A percentile compares a stretch with the other conserved stretches of the same genome.
phyloP scores from a whole-genome alignment of 768 basidiomycete species.

The Auriscalpium microsporum region DNA sequence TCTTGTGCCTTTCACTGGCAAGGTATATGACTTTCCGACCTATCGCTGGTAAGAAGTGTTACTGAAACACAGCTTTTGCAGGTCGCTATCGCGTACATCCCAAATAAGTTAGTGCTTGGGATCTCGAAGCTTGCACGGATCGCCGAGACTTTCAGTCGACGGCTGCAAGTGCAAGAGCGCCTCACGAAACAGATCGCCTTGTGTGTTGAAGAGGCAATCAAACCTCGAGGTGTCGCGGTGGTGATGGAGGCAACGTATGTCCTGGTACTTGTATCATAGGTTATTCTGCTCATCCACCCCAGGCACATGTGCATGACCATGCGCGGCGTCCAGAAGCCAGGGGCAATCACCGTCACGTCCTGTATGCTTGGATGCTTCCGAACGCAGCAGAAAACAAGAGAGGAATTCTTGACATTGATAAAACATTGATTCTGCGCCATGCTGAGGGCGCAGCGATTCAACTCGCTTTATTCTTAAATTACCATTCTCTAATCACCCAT shows the following conservation, averaged over 20 bases:
- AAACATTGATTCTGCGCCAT: slow-evolving; percentile 27
- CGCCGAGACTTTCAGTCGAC: slow-evolving; percentile 92
- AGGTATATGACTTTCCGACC: slow-evolving; percentile 37
- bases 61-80: slow-evolving; percentile 23
- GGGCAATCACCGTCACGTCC: slow-evolving; percentile 88
- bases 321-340: slow-evolving; percentile 99
- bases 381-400: slow-evolving; percentile 96
- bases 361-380: slow-evolving; percentile 99
- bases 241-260: slow-evolving; percentile 98
- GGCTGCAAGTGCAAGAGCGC: slow-evolving; percentile 96
- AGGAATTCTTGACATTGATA: slow-evolving; percentile 89
- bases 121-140: slow-evolving; percentile 95
- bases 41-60: too few species aligned
- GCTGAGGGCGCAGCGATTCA: slow-evolving; percentile 32
- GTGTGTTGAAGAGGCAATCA: slow-evolving; percentile 97
- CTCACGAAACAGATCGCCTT: slow-evolving; percentile 96
- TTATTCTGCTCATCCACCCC: slow-evolving; percentile 4
- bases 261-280: not conserved
- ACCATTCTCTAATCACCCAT: slow-evolving; percentile 17
- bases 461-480: slow-evolving; percentile 32
- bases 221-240: slow-evolving; percentile 95
- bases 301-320: slow-evolving; percentile 99
- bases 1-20: slow-evolving; percentile 95
- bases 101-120: slow-evolving; percentile 88
- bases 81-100: slow-evolving; percentile 98